Base-by-base conservation (phyloP, 495 filamentous ascomycete genomes). In the Friedmanniomyces endolithicus region DNA sequence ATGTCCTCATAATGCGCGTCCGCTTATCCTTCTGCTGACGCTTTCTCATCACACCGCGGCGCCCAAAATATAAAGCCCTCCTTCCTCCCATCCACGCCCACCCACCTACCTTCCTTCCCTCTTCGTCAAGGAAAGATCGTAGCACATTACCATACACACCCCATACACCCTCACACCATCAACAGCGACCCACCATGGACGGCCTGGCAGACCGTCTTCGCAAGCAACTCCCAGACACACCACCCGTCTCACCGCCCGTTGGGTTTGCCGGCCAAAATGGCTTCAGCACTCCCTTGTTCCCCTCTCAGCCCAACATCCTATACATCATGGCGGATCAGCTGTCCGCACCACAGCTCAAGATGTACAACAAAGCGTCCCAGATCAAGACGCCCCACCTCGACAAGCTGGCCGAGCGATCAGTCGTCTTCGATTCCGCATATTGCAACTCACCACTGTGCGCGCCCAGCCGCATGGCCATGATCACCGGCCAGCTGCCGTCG, bases 301-400 rank as follows among this genome's bases (percentile, higher is more conserved):
- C 49, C 14, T 25, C 35, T 17, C 79, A 75, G 65, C 85, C 83
- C 37, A 88, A 88, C 68, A 84, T 88, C 59, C 76, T 88, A 48
- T 87, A 86, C 70, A 87, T 95, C 68, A 90, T 95, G 85, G 88
- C 88, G 43, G 88, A 95, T 70, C 88, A 95, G 72, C 81, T 95
- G 68, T 83, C 88, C 20, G 87, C 88, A 24, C 88, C 87, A 12
- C 74, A 86, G 55, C 78, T 95, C 51, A 86, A 83, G 70, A 84
- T 90, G 63, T 83, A 94, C 72, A 85, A 92, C 68, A 77, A 83
- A 48, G 68, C 77, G 23, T 92, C 87, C 0, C 81, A 78, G 59
- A 89, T 95, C 69, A 82, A 85, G 68, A 95, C 88, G 4, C 88
- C 88, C 33, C 81, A 94, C 69, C 75, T 94, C 52, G 86, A 95